Evolutionary conservation across 371 early-diverging fungal genomes (phyloP).

Genomic region (Rhizomucor miehei): DNA sequence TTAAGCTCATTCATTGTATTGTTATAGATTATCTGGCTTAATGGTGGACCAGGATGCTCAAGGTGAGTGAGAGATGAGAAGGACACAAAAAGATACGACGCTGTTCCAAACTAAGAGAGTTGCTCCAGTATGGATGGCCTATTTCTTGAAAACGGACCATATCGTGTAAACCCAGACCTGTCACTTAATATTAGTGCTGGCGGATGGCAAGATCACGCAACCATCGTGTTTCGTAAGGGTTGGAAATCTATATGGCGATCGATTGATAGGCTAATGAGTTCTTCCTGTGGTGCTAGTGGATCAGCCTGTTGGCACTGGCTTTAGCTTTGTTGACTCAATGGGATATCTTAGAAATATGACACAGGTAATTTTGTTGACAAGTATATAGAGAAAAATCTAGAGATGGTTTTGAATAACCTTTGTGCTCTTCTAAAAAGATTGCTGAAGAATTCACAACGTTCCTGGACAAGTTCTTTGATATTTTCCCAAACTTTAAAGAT

Average conservation of each 20-base stretch:
- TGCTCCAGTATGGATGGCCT: conserved; percentile 76
- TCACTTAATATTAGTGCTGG: conserved; percentile 49
- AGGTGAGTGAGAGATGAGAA: conserved; percentile 17
- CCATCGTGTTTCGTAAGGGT: conserved; percentile 63
- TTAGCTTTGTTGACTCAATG: conserved; percentile 50
- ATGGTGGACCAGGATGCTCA: conserved; percentile 68
- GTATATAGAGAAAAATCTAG: too few species aligned
- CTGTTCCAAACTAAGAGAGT: too few species aligned
- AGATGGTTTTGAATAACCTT: too few species aligned
- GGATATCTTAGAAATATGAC: conserved; percentile 37
- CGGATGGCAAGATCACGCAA: conserved; percentile 75
- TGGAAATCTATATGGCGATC: background rate
- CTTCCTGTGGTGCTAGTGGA: conserved; percentile 58
- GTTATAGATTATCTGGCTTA: conserved; percentile 82
- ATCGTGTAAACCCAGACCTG: conserved; percentile 49
- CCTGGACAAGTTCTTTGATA: conserved; percentile 54
- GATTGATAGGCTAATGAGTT: background rate
- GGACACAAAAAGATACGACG: background rate
- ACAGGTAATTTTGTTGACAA: too few species aligned
- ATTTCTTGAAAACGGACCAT: conserved; percentile 85
- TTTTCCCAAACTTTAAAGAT: conserved; percentile 57
- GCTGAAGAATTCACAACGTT: conserved; percentile 58
- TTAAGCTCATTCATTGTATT: too few species aligned
- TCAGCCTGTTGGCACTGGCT: conserved; percentile 87
- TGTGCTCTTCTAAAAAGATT: too few species aligned